Percentiles rank a stretch among this genome's conserved stretches.
These are phyloP conservation scores for Yamadazyma songkhlaensis DNA, from an alignment of 1,139 yeast species.

Conservation along the genomic window DNA sequence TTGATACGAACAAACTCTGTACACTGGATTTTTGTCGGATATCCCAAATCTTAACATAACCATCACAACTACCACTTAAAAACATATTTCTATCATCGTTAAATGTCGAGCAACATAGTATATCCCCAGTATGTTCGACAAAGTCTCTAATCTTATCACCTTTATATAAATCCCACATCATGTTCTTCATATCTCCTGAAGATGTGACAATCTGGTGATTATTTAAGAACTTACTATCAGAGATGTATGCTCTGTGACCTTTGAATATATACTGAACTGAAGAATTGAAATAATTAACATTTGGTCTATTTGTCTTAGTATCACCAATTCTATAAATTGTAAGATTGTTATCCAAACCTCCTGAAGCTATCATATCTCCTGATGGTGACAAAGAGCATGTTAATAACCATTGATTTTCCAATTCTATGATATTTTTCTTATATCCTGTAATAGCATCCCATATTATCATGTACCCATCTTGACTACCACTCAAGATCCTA, in stretches of 20 bases:
- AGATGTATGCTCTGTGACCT: conserved; percentile 82
- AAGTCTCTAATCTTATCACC: conserved; percentile 56
- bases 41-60: conserved; percentile 74
- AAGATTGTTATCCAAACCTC: conserved; percentile 79
- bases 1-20: conserved; percentile 60
- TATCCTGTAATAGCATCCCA: conserved; percentile 81
- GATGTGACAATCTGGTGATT: conserved; percentile 60
- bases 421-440: conserved; percentile 66
- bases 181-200: conserved; percentile 82
- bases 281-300: conserved; percentile 4
- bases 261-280: conserved; percentile 54
- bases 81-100: conserved; percentile 34
- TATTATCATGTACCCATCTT: conserved; percentile 79
- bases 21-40: conserved; percentile 50
- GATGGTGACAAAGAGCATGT: conserved; percentile 72
- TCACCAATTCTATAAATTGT: conserved; percentile 55
- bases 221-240: conserved; percentile 64
- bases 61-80: conserved; percentile 76
- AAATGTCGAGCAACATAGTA: conserved; percentile 51
- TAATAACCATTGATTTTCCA: conserved; percentile 77
- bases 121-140: conserved; percentile 80
- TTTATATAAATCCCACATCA: conserved; percentile 74
- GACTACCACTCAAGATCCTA: conserved; percentile 69
- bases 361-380: conserved; percentile 67
- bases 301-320: not conserved